Evolutionary conservation across 768 basidiomycete species (phyloP).

Genomic region (Lactarius indigo): DNA sequence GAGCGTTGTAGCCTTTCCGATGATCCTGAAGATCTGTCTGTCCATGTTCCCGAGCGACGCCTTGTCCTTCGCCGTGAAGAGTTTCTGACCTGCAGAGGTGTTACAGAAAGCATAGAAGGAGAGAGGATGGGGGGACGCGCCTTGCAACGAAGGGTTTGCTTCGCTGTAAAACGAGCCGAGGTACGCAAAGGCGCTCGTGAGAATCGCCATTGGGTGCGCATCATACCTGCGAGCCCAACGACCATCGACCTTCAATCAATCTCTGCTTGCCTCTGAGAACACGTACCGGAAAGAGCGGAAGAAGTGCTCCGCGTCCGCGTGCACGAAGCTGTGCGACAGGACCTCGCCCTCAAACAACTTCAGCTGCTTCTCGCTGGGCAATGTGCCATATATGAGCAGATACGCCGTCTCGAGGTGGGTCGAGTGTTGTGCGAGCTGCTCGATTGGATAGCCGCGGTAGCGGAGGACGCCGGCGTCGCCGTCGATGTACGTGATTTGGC

Average conservation of each 20-base stretch:
- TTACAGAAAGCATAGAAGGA: not conserved
- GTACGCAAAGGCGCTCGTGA: constrained; percentile 84
- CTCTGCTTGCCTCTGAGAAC: not conserved
- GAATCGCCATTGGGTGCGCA: constrained; percentile 89
- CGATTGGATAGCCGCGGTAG: constrained; percentile 89
- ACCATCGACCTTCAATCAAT: not conserved
- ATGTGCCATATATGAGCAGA: constrained; percentile 82
- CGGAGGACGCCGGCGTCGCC: constrained; percentile 73
- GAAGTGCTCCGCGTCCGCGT: constrained; percentile 40
- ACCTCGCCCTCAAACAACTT: constrained; percentile 69
- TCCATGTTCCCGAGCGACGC: constrained; percentile 78
- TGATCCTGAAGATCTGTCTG: constrained; percentile 85
- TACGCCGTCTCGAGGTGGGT: constrained; percentile 82
- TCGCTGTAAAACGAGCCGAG: constrained; percentile 85
- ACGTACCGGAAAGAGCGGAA: constrained; percentile 42
- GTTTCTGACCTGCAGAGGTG: constrained; percentile 55
- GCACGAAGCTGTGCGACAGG: constrained; percentile 60
- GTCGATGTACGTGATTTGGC: constrained; percentile 87
- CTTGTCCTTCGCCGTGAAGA: constrained; percentile 66
- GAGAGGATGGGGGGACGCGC: constrained; percentile 34
- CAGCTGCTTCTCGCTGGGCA: constrained; percentile 63
- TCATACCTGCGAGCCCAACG: constrained; percentile 59
- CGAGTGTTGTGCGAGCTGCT: constrained; percentile 78
- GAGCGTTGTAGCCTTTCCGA: constrained; percentile 85
- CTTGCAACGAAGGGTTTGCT: constrained; percentile 85